These are phyloP conservation scores for Opeltia flavorubescens DNA, from an alignment of 495 filamentous ascomycete species.

Conservation along the genomic window DNA sequence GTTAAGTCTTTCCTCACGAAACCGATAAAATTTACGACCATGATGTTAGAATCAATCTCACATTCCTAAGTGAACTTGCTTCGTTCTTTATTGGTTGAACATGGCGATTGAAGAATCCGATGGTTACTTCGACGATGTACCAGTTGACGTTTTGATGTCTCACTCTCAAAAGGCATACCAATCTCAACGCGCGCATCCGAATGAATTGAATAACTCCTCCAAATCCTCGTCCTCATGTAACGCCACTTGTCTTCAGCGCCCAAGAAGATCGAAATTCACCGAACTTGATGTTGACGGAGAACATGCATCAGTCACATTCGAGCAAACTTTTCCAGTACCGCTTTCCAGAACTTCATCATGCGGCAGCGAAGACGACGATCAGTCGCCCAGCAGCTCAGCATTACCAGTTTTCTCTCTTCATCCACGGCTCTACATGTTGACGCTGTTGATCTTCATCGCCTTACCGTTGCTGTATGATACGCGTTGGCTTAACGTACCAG, in stretches of 20 bases:
- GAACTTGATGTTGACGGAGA: constrained; percentile 2
- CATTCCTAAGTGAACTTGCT: too few species aligned
- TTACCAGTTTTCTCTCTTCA: not conserved
- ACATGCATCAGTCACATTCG: not conserved
- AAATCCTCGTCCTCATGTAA: not conserved
- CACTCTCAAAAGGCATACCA: not conserved
- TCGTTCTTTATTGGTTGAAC: too few species aligned
- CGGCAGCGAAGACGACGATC: not conserved
- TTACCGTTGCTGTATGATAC: constrained; percentile 13
- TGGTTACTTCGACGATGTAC: too few species aligned
- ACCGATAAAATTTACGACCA: too few species aligned
- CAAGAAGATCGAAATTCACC: not conserved
- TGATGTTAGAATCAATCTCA: too few species aligned
- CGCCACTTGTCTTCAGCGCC: not conserved
- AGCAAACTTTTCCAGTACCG: not conserved
- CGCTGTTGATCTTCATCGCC: constrained; percentile 10
- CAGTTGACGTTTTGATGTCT: too few species aligned
- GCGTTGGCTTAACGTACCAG: constrained; percentile 5
- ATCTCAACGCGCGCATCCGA: not conserved
- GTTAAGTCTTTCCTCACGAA: too few species aligned
- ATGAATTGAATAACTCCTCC: not conserved
- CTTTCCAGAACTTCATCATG: not conserved
- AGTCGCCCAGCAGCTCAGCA: not conserved
- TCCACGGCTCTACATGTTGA: constrained; percentile 10
- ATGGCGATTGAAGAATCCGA: too few species aligned